phyloP scores from a whole-genome alignment of 768 basidiomycete genomes.

The Lyophyllum semitale region DNA sequence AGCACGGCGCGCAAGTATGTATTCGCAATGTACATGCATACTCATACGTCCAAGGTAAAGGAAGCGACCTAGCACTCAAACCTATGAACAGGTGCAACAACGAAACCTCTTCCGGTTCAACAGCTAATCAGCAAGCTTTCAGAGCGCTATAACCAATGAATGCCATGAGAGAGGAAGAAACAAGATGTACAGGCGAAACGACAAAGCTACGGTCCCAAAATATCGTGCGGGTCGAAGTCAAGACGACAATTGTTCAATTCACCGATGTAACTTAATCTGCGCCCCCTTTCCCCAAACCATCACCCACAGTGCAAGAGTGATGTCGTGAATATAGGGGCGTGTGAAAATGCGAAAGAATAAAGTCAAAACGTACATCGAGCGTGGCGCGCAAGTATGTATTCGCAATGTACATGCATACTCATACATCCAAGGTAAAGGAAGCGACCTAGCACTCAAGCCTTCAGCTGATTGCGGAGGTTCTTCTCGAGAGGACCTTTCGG shows the following conservation, averaged over 20 bases:
- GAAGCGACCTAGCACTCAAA: constrained; percentile 38
- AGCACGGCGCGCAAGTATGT: background rate
- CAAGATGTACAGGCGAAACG: background rate
- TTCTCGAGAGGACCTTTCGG: constrained; percentile 83
- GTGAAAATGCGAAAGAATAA: constrained; percentile 26
- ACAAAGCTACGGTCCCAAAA: background rate
- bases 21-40: constrained; percentile 15
- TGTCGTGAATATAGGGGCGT: constrained; percentile 77
- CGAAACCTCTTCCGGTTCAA: no score
- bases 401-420: constrained; percentile 11
- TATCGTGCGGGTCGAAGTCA: background rate
- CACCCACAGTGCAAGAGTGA: constrained; percentile 51
- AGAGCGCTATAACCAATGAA: no score
- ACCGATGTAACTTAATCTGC: constrained; percentile 40
- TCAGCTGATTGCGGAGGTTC: constrained; percentile 84
- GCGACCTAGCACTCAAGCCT: constrained; percentile 47
- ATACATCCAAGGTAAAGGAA: constrained; percentile 14
- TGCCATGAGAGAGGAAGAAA: background rate
- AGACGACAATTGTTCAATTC: background rate
- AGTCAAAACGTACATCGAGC: constrained; percentile 14
- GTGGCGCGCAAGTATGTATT: constrained; percentile 10
- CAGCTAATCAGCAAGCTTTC: no score
- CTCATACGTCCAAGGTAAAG: constrained; percentile 15
- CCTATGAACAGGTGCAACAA: no score
- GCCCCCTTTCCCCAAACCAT: constrained; percentile 86